Base-by-base conservation (phyloP, 2,329 filamentous ascomycete species). In the Clonostachys rosea region DNA sequence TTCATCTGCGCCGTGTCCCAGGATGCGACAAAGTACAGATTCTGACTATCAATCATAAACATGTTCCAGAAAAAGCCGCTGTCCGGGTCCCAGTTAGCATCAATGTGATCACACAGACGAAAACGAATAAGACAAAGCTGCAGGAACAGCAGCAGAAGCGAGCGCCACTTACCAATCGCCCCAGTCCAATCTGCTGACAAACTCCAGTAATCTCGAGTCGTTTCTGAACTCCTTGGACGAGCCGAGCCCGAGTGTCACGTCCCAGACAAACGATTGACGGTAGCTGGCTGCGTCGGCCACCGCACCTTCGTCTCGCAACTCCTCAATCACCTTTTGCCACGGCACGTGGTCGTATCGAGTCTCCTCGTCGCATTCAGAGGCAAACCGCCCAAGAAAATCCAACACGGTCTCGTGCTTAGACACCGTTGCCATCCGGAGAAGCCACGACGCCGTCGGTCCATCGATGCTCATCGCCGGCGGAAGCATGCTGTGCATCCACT, bases 1-100 rank as follows among this genome's bases (percentile, higher is more conserved):
- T 60, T 65, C 59, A 68, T 55, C 54, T 69, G 66, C 2, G 66
- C 64, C n/a, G 66, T 68, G 40, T 69, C 66, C 66, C 66, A 68
- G 2, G 65, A 66, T 5, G 62, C 66, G 42, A 68, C 55, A 46
- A 67, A 65, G 40, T 65, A 59, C 36, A 69, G 37, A 40, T 61
- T 63, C 6, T 55, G 54, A 0, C 53, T 48, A 46, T 66, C 61
- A 12, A 65, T 44, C 60, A 62, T 62, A 47, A 66, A 69, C 1
- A 65, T 65, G 37, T 66, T 68, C 66, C 66, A 69, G 47, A 64
- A 65, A 1, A 68, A 49, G 2, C 63, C 66, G 47, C 66, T 68
- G 33, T 16, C 17, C 37, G n/a, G 3, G 13, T 16, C 30, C 17
- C 5, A 24, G 48, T 50, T n/a, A 35, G 16, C 17, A 35, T 12